Evolutionary conservation across 2,329 filamentous ascomycete genomes (phyloP).

Genomic region (Balansia obtecta): DNA sequence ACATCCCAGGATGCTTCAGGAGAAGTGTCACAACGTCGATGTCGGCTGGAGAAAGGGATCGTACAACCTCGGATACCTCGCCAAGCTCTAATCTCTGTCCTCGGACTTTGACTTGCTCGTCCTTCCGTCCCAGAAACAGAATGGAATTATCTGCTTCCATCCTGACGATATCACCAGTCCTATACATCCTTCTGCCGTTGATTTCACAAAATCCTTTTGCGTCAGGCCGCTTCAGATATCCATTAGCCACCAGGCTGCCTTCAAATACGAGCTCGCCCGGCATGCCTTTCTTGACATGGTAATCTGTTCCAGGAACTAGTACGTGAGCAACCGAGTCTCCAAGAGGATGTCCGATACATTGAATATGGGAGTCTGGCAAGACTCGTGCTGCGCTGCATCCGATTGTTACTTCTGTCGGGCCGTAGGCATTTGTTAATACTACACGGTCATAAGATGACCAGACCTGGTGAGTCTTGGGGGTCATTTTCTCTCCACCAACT

Average conservation of each 20-base stretch:
- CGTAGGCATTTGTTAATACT: conserved; percentile 25
- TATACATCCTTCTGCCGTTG: conserved; percentile 6
- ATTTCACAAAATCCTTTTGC: conserved; percentile 7
- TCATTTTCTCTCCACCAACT: conserved; percentile 52
- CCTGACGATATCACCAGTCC: conserved; percentile 10
- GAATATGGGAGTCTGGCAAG: conserved; percentile 7
- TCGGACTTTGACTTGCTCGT: conserved; percentile 9
- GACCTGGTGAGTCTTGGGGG: conserved; percentile 18
- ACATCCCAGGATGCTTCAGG: not conserved
- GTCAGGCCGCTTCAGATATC: conserved; percentile 24
- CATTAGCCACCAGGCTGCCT: conserved; percentile 30
- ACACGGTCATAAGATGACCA: not conserved
- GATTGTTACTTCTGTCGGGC: conserved; percentile 55
- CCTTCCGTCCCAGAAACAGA: conserved; percentile 8
- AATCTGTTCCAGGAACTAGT: conserved; percentile 2
- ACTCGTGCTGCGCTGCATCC: conserved; percentile 27
- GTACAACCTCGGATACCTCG: conserved; percentile 3
- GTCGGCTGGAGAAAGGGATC: not conserved
- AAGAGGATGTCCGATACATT: conserved; percentile 12
- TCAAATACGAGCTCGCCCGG: conserved; percentile 32
- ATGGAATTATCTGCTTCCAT: conserved; percentile 10
- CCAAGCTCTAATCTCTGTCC: conserved; percentile 8
- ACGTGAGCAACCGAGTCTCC: conserved; percentile 9
- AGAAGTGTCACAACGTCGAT: not conserved
- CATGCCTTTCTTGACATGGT: conserved; percentile 9